Conservation (phyloP, 345 rosid species). For the Aquilaria yunnanensis region DNA sequence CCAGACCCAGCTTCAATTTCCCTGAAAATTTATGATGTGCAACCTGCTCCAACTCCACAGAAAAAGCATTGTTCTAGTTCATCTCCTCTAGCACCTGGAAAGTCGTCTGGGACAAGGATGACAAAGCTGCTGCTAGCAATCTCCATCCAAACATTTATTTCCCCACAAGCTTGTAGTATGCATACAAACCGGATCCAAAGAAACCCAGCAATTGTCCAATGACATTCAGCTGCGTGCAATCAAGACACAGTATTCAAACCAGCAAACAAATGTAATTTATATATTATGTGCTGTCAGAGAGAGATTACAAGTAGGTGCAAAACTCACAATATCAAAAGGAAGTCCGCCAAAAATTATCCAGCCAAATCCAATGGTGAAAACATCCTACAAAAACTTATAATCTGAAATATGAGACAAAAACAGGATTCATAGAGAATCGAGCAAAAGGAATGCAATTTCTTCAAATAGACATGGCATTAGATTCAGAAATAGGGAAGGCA, state of each 20-base stretch:
- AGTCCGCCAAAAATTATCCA: constrained; percentile 94
- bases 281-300: not conserved
- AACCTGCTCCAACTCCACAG: not conserved
- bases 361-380: constrained; percentile 87
- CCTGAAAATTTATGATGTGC: not conserved
- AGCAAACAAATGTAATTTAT: not conserved
- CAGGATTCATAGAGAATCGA: not conserved
- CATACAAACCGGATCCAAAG: constrained; percentile 86
- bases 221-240: constrained; percentile 66
- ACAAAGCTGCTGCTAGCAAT: not conserved
- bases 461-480: too few species aligned
- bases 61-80: not conserved
- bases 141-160: constrained; percentile 24
- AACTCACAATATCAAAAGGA: constrained; percentile 82
- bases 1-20: not conserved
- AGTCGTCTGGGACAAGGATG: too few species aligned
- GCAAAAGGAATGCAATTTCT: too few species aligned
- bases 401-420: constrained; percentile 10
- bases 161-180: constrained; percentile 75
- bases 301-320: not conserved
- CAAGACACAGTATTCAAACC: constrained; percentile 5
- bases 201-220: constrained; percentile 86
- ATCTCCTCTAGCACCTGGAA: not conserved
- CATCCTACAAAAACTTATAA: constrained; percentile 49
- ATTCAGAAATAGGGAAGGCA: too few species aligned